These are phyloP conservation scores for Gypsophila paniculata DNA, from an alignment of 179 eudicot species.

Conservation along the genomic window DNA sequence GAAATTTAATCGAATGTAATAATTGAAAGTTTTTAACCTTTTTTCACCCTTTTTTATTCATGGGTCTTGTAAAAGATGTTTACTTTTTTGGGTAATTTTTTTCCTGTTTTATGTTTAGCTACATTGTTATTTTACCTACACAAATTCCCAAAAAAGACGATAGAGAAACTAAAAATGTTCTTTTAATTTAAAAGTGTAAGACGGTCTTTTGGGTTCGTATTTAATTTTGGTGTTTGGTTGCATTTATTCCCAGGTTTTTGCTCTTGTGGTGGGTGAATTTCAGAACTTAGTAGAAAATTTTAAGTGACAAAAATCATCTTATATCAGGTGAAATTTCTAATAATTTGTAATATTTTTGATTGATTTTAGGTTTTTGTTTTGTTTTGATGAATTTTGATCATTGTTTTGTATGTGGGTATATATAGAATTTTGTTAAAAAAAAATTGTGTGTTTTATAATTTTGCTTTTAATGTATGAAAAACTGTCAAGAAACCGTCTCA, in stretches of 20 bases:
- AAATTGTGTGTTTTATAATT: background rate
- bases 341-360: background rate
- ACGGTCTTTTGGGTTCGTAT: too few relatives aligned
- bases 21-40: background rate
- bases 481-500: too few relatives aligned
- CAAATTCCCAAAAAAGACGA: too few relatives aligned
- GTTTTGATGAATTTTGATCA: slow-evolving; percentile 1
- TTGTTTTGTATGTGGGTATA: slow-evolving; percentile 9
- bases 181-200: too few relatives aligned
- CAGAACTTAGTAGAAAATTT: background rate
- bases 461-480: slow-evolving; percentile 6
- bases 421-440: background rate
- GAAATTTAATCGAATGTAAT: background rate
- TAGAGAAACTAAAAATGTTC: too few relatives aligned
- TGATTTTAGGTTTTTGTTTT: background rate
- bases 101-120: slow-evolving; percentile 22
- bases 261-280: slow-evolving; percentile 15
- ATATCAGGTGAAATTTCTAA: background rate
- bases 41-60: background rate
- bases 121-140: slow-evolving; percentile 21
- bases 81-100: background rate
- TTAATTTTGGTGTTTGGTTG: background rate
- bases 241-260: background rate
- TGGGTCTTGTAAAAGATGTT: background rate
- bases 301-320: background rate